phyloP scores from a whole-genome alignment of 352 stramenopile genomes.

The Globisporangium ultimum region DNA sequence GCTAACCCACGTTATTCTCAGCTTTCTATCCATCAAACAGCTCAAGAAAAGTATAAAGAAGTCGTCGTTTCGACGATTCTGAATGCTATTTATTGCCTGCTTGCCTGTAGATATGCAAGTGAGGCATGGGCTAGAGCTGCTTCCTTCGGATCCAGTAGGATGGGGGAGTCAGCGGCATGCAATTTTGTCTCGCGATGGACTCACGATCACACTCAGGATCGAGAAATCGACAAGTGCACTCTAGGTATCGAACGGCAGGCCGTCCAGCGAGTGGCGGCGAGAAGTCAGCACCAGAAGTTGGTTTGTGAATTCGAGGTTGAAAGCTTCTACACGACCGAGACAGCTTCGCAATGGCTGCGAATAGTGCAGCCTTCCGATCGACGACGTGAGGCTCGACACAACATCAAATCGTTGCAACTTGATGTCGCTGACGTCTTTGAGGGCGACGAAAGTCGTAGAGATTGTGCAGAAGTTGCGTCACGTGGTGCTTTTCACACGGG shows the following conservation, averaged over 20 bases:
- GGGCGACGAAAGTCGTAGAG: neutral
- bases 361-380: constrained; percentile 9
- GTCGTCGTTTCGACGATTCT: neutral
- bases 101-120: neutral
- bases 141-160: constrained; percentile 1
- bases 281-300: constrained; percentile 14
- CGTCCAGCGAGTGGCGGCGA: constrained; percentile 22
- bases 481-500: neutral
- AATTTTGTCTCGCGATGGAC: constrained; percentile 32
- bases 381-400: constrained; percentile 7
- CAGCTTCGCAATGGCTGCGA: constrained; percentile 7
- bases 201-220: constrained; percentile 11
- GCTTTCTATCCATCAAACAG: neutral
- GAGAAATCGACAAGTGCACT: neutral
- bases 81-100: neutral
- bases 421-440: neutral
- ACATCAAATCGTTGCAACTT: neutral
- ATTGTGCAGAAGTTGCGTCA: neutral
- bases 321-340: constrained; percentile 14
- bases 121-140: neutral
- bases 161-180: constrained; percentile 19
- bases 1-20: neutral
- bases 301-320: constrained; percentile 14
- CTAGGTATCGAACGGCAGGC: constrained; percentile 16
- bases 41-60: neutral